Evolutionary conservation across 768 basidiomycete species (phyloP).

Genomic region (Boletus sp.): DNA sequence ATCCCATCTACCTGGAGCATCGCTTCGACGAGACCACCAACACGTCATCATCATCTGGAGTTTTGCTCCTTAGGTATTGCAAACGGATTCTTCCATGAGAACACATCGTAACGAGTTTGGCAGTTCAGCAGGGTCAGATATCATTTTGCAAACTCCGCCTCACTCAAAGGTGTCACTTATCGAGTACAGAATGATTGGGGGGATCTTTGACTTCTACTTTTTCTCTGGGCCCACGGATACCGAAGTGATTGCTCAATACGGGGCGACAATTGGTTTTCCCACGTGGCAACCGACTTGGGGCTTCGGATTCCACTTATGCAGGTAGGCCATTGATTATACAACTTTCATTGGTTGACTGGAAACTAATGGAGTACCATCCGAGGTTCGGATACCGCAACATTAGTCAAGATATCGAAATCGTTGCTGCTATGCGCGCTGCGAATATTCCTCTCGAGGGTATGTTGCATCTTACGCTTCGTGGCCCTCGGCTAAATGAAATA

Average conservation of each 20-base stretch:
- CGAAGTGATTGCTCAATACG: conserved; percentile 70
- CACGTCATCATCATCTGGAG: conserved; percentile 66
- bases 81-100: not conserved
- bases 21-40: conserved; percentile 54
- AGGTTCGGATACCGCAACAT: conserved; percentile 52
- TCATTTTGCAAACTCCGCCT: conserved; percentile 61
- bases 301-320: conserved; percentile 77
- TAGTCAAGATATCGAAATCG: conserved; percentile 54
- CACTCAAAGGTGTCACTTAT: conserved; percentile 56
- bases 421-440: conserved; percentile 60
- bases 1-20: conserved; percentile 73
- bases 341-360: not conserved
- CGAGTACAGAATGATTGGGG: conserved; percentile 73
- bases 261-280: conserved; percentile 62
- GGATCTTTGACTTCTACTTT: conserved; percentile 78
- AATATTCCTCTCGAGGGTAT: conserved; percentile 75
- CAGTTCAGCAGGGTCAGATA: conserved; percentile 69
- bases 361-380: not conserved
- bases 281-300: conserved; percentile 74
- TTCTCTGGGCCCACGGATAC: conserved; percentile 53
- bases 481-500: not conserved
- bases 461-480: not conserved
- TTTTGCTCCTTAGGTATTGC: conserved; percentile 64
- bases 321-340: conserved; percentile 31
- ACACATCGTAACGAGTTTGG: conserved; percentile 6